phyloP scores from a whole-genome alignment of 2,329 filamentous ascomycete genomes.

The Colletotrichum limetticola region DNA sequence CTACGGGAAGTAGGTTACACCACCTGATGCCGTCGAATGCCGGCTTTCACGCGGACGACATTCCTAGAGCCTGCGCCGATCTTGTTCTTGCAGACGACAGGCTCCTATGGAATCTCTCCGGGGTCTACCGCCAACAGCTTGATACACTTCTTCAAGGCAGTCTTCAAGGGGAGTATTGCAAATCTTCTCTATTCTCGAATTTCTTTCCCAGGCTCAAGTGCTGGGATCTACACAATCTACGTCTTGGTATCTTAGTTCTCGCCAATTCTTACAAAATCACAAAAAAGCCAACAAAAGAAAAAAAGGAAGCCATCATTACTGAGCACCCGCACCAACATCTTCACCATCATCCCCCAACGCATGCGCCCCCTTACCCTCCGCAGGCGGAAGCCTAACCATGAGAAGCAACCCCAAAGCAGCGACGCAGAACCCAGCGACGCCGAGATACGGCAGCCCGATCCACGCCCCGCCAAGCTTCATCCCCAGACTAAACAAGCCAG shows the following conservation, averaged over 20 bases:
- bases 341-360: slow-evolving; percentile 4
- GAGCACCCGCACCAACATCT: background rate
- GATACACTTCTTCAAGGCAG: background rate
- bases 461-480: slow-evolving; percentile 42
- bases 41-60: background rate
- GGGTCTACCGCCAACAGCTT: background rate
- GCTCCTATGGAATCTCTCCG: no score
- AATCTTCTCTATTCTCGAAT: background rate
- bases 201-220: background rate
- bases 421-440: slow-evolving; percentile 37
- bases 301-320: background rate
- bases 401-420: slow-evolving; percentile 8
- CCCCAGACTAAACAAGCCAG: slow-evolving; percentile 42
- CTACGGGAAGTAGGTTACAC: background rate
- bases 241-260: background rate
- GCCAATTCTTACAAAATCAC: background rate
- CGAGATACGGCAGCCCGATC: slow-evolving; percentile 46
- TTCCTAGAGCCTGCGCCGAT: background rate
- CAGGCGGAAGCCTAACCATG: slow-evolving; percentile 21
- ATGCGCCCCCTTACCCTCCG: background rate
- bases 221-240: background rate
- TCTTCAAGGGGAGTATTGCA: background rate
- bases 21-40: background rate
- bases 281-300: background rate
- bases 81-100: no score